Percentiles rank a stretch among this genome's conserved stretches.
phyloP scores from a whole-genome alignment of 345 rosid species.

The Eucalyptus erythrocorys region DNA sequence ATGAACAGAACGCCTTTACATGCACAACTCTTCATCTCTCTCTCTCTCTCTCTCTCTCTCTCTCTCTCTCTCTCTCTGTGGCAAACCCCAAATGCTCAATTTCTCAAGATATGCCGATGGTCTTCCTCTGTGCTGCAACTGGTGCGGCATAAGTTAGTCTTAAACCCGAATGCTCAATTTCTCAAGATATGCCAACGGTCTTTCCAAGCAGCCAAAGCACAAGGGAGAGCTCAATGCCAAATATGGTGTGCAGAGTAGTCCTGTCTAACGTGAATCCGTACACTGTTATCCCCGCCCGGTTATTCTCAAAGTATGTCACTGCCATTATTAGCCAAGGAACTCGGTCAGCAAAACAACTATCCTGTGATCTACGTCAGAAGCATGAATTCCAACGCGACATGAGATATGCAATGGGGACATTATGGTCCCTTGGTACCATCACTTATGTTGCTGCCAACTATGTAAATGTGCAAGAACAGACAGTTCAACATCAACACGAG shows the following conservation, averaged over 20 bases:
- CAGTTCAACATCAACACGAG: not conserved
- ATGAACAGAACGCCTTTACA: not conserved
- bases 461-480: not conserved
- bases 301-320: slow-evolving; percentile 94
- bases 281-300: slow-evolving; percentile 76
- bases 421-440: not conserved
- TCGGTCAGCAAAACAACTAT: not conserved
- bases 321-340: slow-evolving; percentile 1
- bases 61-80: not conserved
- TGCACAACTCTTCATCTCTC: not conserved
- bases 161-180: not conserved
- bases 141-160: not conserved
- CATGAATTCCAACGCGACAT: not conserved
- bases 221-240: slow-evolving; percentile 76
- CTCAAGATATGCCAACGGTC: slow-evolving; percentile 63
- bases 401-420: not conserved
- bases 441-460: not conserved
- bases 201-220: slow-evolving; percentile 90
- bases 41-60: not conserved
- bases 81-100: not conserved
- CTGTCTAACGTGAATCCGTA: slow-evolving; percentile 77
- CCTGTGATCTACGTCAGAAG: not conserved
- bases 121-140: not conserved
- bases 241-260: slow-evolving; percentile 72
- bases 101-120: slow-evolving; percentile 34